Conservation (phyloP, 129 eudicot species). For the Kitagawia praeruptora region DNA sequence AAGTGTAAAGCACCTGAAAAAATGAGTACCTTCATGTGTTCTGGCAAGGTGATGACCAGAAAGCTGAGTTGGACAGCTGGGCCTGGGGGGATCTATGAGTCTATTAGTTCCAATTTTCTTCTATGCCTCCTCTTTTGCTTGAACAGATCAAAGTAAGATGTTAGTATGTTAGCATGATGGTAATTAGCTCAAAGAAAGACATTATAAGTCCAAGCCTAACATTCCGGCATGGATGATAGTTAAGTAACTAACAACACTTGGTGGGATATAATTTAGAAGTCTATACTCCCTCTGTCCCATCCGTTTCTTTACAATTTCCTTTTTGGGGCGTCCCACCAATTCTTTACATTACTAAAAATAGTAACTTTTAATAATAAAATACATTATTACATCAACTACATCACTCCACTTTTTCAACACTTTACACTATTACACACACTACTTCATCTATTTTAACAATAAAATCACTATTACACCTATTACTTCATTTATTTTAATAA, state of each 20-base stretch:
- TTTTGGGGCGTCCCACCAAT: no score
- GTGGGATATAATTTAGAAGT: background rate
- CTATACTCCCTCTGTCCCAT: no score
- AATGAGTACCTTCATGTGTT: background rate
- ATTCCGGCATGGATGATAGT: background rate
- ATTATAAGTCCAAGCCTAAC: background rate
- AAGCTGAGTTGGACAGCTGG: background rate
- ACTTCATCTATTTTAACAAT: no score
- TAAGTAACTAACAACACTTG: background rate
- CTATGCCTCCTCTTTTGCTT: background rate
- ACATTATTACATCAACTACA: no score
- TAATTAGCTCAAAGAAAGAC: background rate
- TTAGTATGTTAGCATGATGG: background rate
- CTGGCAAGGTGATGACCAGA: conserved; percentile 7
- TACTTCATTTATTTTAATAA: no score
- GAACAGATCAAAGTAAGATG: background rate
- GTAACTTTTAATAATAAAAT: no score
- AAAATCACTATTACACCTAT: no score
- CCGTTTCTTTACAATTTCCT: no score
- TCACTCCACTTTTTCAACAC: no score
- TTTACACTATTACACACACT: no score
- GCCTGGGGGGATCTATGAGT: background rate
- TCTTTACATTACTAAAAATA: no score
- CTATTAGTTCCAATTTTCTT: background rate
- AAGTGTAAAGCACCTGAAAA: background rate